Percentiles rank a stretch among this genome's conserved stretches.
Evolutionary conservation across 768 basidiomycete genomes (phyloP).

Genomic region (Serendipita indica): DNA sequence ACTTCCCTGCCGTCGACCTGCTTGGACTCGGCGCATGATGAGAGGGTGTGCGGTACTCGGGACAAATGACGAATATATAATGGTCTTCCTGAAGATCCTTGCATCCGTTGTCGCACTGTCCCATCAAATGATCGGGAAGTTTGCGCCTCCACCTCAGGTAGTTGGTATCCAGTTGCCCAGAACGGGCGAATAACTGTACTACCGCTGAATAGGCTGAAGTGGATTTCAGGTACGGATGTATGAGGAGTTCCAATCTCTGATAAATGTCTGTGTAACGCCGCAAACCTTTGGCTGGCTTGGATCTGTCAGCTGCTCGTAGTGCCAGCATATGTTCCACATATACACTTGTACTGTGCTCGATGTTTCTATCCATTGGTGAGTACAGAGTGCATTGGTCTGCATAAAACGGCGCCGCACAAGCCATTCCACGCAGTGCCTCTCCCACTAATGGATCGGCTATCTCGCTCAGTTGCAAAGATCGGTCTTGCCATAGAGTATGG

Average conservation of each 20-base stretch:
- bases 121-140: background rate
- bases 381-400: background rate
- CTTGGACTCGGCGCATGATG: no score
- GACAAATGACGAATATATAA: background rate
- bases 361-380: background rate
- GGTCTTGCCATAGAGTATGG: no score
- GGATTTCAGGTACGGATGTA: background rate
- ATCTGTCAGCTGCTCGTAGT: background rate
- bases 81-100: background rate
- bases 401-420: background rate
- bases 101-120: background rate
- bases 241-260: background rate
- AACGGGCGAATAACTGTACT: background rate
- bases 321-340: background rate
- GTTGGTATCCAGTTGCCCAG: background rate
- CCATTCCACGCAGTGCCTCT: background rate
- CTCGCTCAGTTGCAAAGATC: background rate
- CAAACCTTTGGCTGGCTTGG: background rate
- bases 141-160: background rate
- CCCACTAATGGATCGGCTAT: background rate
- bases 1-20: no score
- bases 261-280: background rate
- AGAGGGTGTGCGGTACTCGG: no score
- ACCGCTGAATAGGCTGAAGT: background rate
- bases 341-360: background rate